Evolutionary conservation across 257 asterid species (phyloP).

Genomic region (Handroanthus guayacan): DNA sequence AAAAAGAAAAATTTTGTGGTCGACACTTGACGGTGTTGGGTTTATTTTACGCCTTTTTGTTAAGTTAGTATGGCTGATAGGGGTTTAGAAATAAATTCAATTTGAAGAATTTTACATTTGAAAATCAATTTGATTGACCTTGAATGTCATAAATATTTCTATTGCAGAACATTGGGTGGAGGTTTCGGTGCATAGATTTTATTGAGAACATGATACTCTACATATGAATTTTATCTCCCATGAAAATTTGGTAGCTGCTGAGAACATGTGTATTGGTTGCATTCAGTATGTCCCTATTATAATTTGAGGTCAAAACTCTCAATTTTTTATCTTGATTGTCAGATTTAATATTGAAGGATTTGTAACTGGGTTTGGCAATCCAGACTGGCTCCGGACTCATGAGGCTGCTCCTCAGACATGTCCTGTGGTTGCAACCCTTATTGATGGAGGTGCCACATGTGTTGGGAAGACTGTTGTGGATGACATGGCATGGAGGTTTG

Average conservation of each 20-base stretch:
- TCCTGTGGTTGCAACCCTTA: conserved; percentile 76
- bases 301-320: background rate
- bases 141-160: conserved; percentile 8
- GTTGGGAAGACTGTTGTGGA: conserved; percentile 84
- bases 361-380: conserved; percentile 94
- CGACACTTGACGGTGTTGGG: background rate
- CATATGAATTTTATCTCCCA: background rate
- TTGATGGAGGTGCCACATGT: conserved; percentile 95
- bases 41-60: background rate
- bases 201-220: background rate
- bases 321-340: conserved; percentile 44
- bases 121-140: background rate
- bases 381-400: conserved; percentile 91
- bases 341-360: conserved; percentile 83
- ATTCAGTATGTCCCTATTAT: background rate
- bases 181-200: background rate
- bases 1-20: background rate
- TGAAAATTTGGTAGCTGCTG: background rate
- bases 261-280: background rate
- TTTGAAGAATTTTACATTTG: conserved; percentile 16
- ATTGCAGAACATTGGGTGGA: conserved; percentile 19
- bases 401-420: conserved; percentile 75
- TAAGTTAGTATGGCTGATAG: background rate
- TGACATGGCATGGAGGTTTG: conserved; percentile 92
- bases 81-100: conserved; percentile 13